Evolutionary conservation across 2,329 filamentous ascomycete genomes (phyloP), one percentile per base, ranked within the genome.

Genomic region (Ophiostoma pallidulum): DNA sequence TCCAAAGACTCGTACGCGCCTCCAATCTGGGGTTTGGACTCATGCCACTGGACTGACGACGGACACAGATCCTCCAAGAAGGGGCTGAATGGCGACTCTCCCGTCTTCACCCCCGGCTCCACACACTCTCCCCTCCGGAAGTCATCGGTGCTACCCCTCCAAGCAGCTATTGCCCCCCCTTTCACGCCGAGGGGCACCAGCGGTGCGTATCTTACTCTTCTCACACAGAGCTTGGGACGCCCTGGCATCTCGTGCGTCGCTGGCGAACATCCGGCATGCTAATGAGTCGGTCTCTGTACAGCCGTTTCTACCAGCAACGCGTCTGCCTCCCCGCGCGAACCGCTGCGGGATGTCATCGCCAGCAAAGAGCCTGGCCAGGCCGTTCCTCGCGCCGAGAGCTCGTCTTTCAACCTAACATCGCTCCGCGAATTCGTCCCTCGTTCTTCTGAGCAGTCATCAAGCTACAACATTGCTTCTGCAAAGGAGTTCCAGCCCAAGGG

Each of bases 1-100:
- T 43, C 41, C 12, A 41, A 43, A 50, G 51, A 53, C 28, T 16
- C 41, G 48, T 53, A 35, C 4, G 46, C 36, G 9, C n/a, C 16
- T 14, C 18, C 16, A 22, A n/a, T n/a, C n/a, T 5, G 10, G 24
- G 24, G 6, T 28, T 28, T 10, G 5, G 24, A 28, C 5, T 6
- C 24, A 28, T 10, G 24, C 24, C 5, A 6, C 5, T 28, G 24
- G 13, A n/a, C 32, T 36, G 33, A 45, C n/a, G 10, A 19, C 8
- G 7, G 9, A 32, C 42, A 28, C 24, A 46, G 28, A 24, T 36
- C 72, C 51, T 61, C 70, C 20, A 88, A 87, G 66, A 92, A 89
- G 65, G 73, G 84, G 24, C 74, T 98, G 56, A 98, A 94, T 64
- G 92, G 95, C 60, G 92, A 97, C 60, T 97, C 92, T 8, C 91